Evolutionary conservation across 2,329 filamentous ascomycete species (phyloP).

Genomic region (Colletotrichum australisinense): DNA sequence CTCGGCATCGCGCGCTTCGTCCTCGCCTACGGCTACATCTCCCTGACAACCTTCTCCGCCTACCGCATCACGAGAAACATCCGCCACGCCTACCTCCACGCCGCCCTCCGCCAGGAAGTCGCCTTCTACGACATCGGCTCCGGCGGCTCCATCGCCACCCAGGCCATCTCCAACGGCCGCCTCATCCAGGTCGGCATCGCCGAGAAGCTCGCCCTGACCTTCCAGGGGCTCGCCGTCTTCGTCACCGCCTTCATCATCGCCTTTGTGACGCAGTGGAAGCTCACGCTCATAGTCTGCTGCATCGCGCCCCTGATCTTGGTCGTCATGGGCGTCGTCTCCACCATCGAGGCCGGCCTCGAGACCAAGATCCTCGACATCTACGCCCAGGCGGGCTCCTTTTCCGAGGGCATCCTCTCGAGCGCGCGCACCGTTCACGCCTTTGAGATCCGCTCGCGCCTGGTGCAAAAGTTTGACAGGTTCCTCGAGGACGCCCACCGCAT

Average conservation of each 20-base stretch:
- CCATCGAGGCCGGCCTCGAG: conserved; percentile 45
- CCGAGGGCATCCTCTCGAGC: conserved; percentile 51
- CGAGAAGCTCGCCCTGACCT: conserved; percentile 52
- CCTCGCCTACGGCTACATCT: conserved; percentile 59
- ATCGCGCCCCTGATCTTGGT: conserved; percentile 45
- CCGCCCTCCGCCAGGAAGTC: conserved; percentile 62
- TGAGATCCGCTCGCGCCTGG: conserved; percentile 50
- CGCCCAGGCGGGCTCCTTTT: conserved; percentile 48
- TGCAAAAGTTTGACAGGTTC: conserved; percentile 51
- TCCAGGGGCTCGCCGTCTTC: conserved; percentile 52
- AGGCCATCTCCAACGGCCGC: conserved; percentile 58
- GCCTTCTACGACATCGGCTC: conserved; percentile 58
- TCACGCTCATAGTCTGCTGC: conserved; percentile 52
- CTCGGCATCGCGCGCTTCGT: conserved; percentile 65
- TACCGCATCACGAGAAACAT: conserved; percentile 61
- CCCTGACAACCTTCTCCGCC: conserved; percentile 60
- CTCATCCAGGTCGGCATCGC: conserved; percentile 54
- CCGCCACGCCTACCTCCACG: conserved; percentile 60
- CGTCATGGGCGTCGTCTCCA: conserved; percentile 44
- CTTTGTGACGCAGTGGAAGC: conserved; percentile 55
- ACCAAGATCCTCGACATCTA: conserved; percentile 48
- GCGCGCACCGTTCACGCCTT: conserved; percentile 57
- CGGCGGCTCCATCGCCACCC: conserved; percentile 54
- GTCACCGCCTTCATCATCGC: conserved; percentile 52
- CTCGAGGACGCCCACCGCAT: conserved; percentile 49